These are phyloP conservation scores for Trichophyton verrucosum DNA, from an alignment of 2,329 filamentous ascomycete genomes.

Conservation along the genomic window DNA sequence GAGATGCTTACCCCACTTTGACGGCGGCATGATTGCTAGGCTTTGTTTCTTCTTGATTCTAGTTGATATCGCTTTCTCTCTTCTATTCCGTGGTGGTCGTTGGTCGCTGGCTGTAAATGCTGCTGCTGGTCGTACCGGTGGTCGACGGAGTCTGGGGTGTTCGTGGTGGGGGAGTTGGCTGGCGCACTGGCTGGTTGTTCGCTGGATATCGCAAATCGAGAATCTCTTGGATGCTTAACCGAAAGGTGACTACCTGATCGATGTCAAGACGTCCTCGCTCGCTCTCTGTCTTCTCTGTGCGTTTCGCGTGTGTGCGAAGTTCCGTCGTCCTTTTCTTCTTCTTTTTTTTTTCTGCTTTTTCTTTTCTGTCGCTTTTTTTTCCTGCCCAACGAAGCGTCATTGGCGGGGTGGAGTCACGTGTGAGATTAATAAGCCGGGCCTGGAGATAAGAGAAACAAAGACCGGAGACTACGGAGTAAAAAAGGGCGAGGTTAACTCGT, in stretches of 20 bases:
- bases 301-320: not conserved
- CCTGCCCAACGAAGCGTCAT: constrained; percentile 4
- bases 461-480: too few relatives aligned
- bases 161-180: not conserved
- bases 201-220: too few relatives aligned
- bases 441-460: too few relatives aligned
- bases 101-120: not conserved
- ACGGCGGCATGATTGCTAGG: constrained; percentile 30
- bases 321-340: not conserved
- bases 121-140: not conserved
- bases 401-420: not conserved
- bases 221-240: too few relatives aligned
- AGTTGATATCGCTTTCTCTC: not conserved
- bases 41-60: not conserved
- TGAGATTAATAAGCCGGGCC: not conserved
- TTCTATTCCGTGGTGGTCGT: not conserved
- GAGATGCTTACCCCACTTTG: constrained; percentile 35
- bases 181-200: not conserved
- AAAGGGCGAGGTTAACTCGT: too few relatives aligned
- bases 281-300: not conserved
- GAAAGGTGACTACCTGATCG: not conserved
- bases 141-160: not conserved
- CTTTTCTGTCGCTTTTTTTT: not conserved
- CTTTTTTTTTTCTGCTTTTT: not conserved
- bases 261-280: not conserved